phyloP scores from a whole-genome alignment of 306 rosid species.

The Inga laurina region DNA sequence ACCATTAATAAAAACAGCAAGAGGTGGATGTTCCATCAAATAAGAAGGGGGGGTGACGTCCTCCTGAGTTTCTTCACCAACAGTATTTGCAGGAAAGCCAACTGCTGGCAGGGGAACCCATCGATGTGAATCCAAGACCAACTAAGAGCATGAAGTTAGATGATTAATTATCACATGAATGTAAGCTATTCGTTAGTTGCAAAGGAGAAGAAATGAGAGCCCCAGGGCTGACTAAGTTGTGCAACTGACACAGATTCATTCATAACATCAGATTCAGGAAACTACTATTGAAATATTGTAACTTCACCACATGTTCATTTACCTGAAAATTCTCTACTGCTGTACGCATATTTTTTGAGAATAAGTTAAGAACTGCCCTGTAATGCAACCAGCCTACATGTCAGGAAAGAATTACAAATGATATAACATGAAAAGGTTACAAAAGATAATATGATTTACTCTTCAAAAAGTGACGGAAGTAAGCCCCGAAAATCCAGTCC shows the following conservation, averaged over 20 bases:
- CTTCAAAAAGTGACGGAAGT: slow-evolving; percentile 97
- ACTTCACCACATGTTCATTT: slow-evolving; percentile 32
- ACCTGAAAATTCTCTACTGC: slow-evolving; percentile 99
- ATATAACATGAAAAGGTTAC: slow-evolving; percentile 22
- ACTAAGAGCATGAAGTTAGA: slow-evolving; percentile 47
- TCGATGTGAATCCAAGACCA: slow-evolving; percentile 98
- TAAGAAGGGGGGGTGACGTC: slow-evolving; percentile 88
- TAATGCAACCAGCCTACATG: slow-evolving; percentile 38
- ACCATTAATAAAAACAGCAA: slow-evolving; percentile 98
- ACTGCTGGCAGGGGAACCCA: slow-evolving; percentile 97
- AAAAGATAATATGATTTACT: slow-evolving; percentile 47
- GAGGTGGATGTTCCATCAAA: slow-evolving; percentile 99
- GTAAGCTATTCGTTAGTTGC: neutral
- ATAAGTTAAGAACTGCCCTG: slow-evolving; percentile 93
- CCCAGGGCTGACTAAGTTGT: slow-evolving; percentile 15
- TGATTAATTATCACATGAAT: slow-evolving; percentile 3
- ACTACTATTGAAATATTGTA: slow-evolving; percentile 23
- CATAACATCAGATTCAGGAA: slow-evolving; percentile 29
- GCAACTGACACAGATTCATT: slow-evolving; percentile 5
- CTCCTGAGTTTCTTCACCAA: slow-evolving; percentile 79
- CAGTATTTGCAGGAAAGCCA: slow-evolving; percentile 66
- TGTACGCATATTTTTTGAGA: slow-evolving; percentile 85
- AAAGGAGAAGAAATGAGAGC: slow-evolving; percentile 22
- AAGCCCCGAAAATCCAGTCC: slow-evolving; percentile 96
- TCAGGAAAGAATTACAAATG: slow-evolving; percentile 16